Evolutionary conservation across 2,329 filamentous ascomycete genomes (phyloP).

Genomic region (Talaromyces marneffei): DNA sequence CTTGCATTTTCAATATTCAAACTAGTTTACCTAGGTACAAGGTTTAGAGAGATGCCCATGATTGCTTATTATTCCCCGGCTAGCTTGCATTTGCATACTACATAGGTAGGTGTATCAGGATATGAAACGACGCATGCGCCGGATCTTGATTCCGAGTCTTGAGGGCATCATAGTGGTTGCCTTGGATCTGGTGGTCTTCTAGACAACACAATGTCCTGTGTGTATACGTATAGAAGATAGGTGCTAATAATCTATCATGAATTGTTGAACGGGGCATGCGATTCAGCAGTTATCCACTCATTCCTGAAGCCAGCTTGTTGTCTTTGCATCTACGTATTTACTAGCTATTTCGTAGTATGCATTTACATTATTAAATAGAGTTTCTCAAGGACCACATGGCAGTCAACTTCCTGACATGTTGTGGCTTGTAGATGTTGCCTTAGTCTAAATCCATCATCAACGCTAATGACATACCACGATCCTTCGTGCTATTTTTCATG

Average conservation of each 20-base stretch:
- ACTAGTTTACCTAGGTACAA: background rate
- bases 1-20: background rate
- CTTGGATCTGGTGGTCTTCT: background rate
- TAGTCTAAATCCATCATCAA: background rate
- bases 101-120: background rate
- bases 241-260: background rate
- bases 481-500: background rate
- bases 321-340: no score
- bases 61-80: background rate
- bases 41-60: background rate
- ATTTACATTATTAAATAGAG: background rate
- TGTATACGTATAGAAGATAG: background rate
- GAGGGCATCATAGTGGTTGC: background rate
- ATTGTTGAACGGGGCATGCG: background rate
- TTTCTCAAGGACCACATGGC: background rate
- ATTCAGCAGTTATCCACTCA: background rate
- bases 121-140: background rate
- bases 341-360: no score
- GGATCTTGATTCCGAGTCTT: background rate
- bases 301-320: no score
- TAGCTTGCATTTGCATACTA: background rate
- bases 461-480: background rate
- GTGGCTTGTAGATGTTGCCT: background rate
- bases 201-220: background rate
- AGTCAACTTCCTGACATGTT: background rate